phyloP scores from a whole-genome alignment of 305 asterid species.

The Vinca major region DNA sequence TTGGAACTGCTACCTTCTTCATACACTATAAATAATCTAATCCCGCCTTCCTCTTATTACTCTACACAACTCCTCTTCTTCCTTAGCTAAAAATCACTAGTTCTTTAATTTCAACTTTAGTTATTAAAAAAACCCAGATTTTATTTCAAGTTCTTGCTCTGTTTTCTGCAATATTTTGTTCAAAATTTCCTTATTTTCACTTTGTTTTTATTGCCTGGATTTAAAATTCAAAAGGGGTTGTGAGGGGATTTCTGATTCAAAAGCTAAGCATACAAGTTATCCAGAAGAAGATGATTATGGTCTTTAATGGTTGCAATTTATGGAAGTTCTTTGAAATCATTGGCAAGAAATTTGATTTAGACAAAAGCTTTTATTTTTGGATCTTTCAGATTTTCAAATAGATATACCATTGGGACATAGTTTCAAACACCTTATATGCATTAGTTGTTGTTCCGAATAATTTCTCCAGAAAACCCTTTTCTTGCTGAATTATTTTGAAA shows the following conservation, averaged over 20 bases:
- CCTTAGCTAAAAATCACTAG: background rate
- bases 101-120: background rate
- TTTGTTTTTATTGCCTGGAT: background rate
- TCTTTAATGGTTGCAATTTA: slow-evolving; percentile 22
- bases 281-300: slow-evolving; percentile 29
- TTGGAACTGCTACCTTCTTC: slow-evolving; percentile 11
- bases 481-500: slow-evolving; percentile 1
- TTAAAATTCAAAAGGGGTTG: slow-evolving; percentile 3
- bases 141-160: background rate
- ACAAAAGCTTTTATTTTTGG: slow-evolving; percentile 45
- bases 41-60: slow-evolving; percentile 16
- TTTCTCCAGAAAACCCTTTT: background rate
- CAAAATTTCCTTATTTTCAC: too few species aligned
- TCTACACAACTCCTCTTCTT: slow-evolving; percentile 19
- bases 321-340: slow-evolving; percentile 26
- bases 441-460: slow-evolving; percentile 1
- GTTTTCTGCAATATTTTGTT: background rate
- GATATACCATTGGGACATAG: slow-evolving; percentile 27
- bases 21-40: slow-evolving; percentile 22
- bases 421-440: background rate
- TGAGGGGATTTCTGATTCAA: slow-evolving; percentile 10
- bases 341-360: slow-evolving; percentile 26
- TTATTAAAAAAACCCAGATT: background rate
- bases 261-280: slow-evolving; percentile 12
- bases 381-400: slow-evolving; percentile 40